A percentile compares a stretch with the other conserved stretches of the same genome.
These are phyloP conservation scores for Skeletonema menzelii DNA, from an alignment of 108 stramenopile genomes.

Conservation along the genomic window DNA sequence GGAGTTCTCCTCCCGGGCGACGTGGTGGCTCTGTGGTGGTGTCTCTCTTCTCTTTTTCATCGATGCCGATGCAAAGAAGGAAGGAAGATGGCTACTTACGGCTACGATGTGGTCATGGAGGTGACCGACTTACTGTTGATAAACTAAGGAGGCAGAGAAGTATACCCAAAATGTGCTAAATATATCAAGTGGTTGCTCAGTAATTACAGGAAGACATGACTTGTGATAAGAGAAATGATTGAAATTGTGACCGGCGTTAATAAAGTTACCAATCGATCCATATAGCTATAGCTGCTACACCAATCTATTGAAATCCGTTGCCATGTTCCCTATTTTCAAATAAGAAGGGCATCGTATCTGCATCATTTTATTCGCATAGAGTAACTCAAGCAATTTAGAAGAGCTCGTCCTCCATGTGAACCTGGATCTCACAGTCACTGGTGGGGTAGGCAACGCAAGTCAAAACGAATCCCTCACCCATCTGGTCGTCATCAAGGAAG, in stretches of 20 bases:
- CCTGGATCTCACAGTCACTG: constrained; percentile 9
- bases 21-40: too few species aligned
- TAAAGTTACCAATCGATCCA: background rate
- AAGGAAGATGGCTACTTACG: too few species aligned
- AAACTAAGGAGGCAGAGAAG: too few species aligned
- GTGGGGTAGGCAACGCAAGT: constrained; percentile 20
- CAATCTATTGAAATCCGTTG: background rate
- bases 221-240: too few species aligned
- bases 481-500: constrained; percentile 31
- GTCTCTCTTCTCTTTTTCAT: too few species aligned
- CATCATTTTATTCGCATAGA: background rate
- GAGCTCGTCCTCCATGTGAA: constrained; percentile 28
- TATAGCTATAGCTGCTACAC: background rate
- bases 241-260: background rate
- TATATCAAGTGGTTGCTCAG: too few species aligned
- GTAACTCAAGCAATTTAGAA: constrained; percentile 13
- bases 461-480: constrained; percentile 22
- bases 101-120: too few species aligned
- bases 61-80: too few species aligned
- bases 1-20: too few species aligned
- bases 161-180: too few species aligned
- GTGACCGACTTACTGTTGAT: too few species aligned
- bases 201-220: too few species aligned
- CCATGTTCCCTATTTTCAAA: background rate
- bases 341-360: background rate